A percentile compares a stretch with the other conserved stretches of the same genome.
These are phyloP conservation scores for Saccharomyces pastorianus DNA, from an alignment of 1,139 yeast genomes.

Conservation along the genomic window DNA sequence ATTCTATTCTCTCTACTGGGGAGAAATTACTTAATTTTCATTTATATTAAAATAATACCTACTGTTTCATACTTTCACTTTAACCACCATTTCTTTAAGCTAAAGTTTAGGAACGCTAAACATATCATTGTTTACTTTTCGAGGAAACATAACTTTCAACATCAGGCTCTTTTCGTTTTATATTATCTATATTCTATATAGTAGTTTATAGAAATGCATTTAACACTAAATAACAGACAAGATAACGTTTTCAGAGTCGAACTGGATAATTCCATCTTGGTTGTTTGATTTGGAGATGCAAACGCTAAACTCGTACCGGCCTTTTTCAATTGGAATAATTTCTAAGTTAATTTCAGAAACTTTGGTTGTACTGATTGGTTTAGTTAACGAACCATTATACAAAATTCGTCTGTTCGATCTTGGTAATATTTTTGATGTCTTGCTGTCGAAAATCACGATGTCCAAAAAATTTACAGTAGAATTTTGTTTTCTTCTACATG, in stretches of 20 bases:
- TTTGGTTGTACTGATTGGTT: slow-evolving; percentile 9
- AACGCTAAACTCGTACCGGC: slow-evolving; percentile 22
- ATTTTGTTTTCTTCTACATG: background rate
- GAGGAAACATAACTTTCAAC: background rate
- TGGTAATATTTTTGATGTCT: slow-evolving; percentile 20
- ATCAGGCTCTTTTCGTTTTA: background rate
- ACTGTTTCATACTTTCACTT: background rate
- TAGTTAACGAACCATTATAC: slow-evolving; percentile 23
- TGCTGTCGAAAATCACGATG: slow-evolving; percentile 20
- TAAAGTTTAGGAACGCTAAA: background rate
- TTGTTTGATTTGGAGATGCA: slow-evolving; percentile 13
- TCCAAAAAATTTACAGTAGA: slow-evolving; percentile 9
- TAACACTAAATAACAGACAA: background rate
- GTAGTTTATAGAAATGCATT: background rate
- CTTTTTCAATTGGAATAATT: slow-evolving; percentile 25
- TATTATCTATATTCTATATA: background rate
- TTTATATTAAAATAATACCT: background rate
- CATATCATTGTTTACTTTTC: background rate
- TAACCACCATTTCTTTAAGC: background rate
- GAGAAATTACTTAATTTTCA: background rate
- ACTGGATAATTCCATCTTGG: slow-evolving; percentile 11
- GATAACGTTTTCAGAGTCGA: slow-evolving; percentile 9
- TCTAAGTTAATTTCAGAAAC: slow-evolving; percentile 11
- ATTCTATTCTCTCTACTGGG: background rate
- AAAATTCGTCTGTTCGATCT: slow-evolving; percentile 21